Base-by-base conservation (phyloP, 2,329 filamentous ascomycete genomes). In the Aureobasidium mangrovei region DNA sequence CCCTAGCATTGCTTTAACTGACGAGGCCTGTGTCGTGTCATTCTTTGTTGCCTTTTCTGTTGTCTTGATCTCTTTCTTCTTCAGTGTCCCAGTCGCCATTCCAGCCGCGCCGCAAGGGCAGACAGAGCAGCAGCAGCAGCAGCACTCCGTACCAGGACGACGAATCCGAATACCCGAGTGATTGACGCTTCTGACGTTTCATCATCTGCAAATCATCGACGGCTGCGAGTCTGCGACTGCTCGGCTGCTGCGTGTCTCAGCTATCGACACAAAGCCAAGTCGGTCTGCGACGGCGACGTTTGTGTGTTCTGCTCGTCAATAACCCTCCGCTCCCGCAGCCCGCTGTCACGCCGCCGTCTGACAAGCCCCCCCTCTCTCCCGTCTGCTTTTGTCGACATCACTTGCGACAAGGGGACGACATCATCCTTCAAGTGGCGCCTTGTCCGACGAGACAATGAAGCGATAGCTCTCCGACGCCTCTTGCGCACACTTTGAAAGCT, bases 131-230 rank as follows among this genome's bases (percentile, higher is more conserved):
- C 18, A 18, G 18, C 18, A 18, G 18, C 18, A 18, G 18, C 18
- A 18, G 18, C 18, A 18, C 18, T 18, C 18, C 18, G 18, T 18
- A 18, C 18, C 18, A 18, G 18, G 18, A 18, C 18, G 18, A 18
- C 18, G 18, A 33, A 33, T 51, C 47, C 47, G 47, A 27, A 9
- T 51, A 42, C 41, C 47, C 47, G 46, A 49, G 47, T 51, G 47
- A 51, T 51, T 42, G 38, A 33, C 47, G 47, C 47, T 49, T 18
- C 35, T 51, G 47, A 51, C 47, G 47, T 51, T 51, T 51, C 47
- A 51, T 51, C 47, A 36, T 51, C 38, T 51, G 47, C 47, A 51
- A 32, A 51, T 51, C 47, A 51, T 51, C 29, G 4, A 24, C 18
- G 40, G 46, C 46, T 49, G 46, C 31, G 47, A 51, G 33, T 41